Base-by-base conservation (phyloP, 176 grass and related monocot genomes). In the Lolium rigidum region DNA sequence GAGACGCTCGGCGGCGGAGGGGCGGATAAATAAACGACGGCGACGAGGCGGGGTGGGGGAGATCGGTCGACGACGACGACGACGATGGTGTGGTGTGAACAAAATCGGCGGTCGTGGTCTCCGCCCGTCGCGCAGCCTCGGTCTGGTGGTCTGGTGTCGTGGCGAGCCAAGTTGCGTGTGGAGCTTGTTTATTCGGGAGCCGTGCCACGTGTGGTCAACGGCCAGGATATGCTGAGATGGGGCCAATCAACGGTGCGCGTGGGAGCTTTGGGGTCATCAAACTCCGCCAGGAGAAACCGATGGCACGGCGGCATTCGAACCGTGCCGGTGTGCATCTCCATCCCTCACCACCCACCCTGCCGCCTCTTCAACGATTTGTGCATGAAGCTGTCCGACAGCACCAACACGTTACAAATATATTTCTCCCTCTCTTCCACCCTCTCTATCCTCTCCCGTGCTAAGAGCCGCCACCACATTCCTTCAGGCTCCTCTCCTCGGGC, bases 91-190 rank as follows among this genome's bases (percentile, higher is more conserved):
- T 20, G 66, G 68, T 28, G 71, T 74, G 71, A 28, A 28, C 71
- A 17, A 74, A 74, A 17, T 46, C 43, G 70, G 70, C 71, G 71
- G 71, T 74, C 71, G 41, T 16, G 70, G 70, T 48, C 70, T 48
- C n/a, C 44, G 43, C 49, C 70, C 70, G 38, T 72, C 69, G 9
- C 39, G 2, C 39, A 0, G 43, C 70, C 70, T 72, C 70, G 70
- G 10, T 24, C 41, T 22, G 67, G 67, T 50, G 49, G 12, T 51
- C 6, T 31, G 15, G 7, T 38, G 24, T 67, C 35, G 66, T 43
- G 7, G n/a, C 39, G 10, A 46, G 17, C 37, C 7, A 41, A 70
- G 69, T 71, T 71, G 39, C 69, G 69, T 71, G 69, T 2, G n/a
- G n/a, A n/a, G n/a, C n/a, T 70, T 41, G 35, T 70, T 41, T 10